These are phyloP conservation scores for Meredithiella fracta DNA, from an alignment of 2,329 filamentous ascomycete genomes.

Conservation along the genomic window DNA sequence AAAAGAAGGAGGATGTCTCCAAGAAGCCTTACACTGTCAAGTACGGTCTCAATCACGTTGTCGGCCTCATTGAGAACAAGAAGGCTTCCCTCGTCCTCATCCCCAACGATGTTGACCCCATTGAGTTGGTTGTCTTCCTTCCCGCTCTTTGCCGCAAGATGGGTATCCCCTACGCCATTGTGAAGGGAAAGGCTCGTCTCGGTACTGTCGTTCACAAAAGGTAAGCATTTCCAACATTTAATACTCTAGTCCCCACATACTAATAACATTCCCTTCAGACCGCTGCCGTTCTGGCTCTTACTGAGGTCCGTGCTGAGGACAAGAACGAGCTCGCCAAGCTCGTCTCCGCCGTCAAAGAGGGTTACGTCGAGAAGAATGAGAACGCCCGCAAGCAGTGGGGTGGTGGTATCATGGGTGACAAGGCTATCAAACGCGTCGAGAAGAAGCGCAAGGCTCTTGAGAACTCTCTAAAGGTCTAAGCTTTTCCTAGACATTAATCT, in stretches of 20 bases:
- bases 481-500: conserved; percentile 15
- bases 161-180: conserved; percentile 96
- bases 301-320: conserved; percentile 95
- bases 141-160: conserved; percentile 99
- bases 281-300: conserved; percentile 84
- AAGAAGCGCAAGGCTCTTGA: conserved; percentile 95
- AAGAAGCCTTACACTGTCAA: conserved; percentile 99
- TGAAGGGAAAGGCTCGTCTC: conserved; percentile 99
- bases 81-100: conserved; percentile 97
- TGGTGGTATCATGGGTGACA: conserved; percentile 97
- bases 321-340: conserved; percentile 97
- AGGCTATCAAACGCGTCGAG: conserved; percentile 60
- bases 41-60: conserved; percentile 99
- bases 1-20: conserved; percentile 99
- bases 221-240: conserved; percentile 27
- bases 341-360: conserved; percentile 90
- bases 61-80: conserved; percentile 97
- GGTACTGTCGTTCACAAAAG: conserved; percentile 99
- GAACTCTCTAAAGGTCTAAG: conserved; percentile 92
- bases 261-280: conserved; percentile 42
- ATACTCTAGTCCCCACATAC: conserved; percentile 16
- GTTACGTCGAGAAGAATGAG: conserved; percentile 92
- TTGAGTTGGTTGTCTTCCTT: conserved; percentile 98
- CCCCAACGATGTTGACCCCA: conserved; percentile 98
- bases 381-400: conserved; percentile 87